These are phyloP conservation scores for Eucalyptus guilfoylei DNA, from an alignment of 345 rosid species.

Conservation along the genomic window DNA sequence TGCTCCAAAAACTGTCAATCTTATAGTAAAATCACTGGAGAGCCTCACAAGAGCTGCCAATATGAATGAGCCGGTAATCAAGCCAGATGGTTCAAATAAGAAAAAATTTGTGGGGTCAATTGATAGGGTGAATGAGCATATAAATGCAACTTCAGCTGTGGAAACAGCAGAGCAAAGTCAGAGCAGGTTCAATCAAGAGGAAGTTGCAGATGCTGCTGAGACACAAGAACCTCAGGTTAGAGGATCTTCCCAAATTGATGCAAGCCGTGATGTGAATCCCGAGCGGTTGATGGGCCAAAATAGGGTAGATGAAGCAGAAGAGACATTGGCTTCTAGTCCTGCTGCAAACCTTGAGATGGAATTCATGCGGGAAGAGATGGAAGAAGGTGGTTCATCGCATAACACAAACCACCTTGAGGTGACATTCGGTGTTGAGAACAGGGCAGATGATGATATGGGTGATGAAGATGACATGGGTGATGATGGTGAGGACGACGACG, in stretches of 20 bases:
- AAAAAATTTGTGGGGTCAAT: constrained; percentile 36
- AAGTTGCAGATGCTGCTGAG: constrained; percentile 27
- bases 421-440: constrained; percentile 69
- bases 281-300: constrained; percentile 43
- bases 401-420: constrained; percentile 65
- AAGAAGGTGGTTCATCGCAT: constrained; percentile 48
- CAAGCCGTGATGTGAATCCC: constrained; percentile 29
- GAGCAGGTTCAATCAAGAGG: constrained; percentile 28
- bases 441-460: constrained; percentile 75
- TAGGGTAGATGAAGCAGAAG: constrained; percentile 64
- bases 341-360: constrained; percentile 59
- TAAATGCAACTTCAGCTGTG: constrained; percentile 18
- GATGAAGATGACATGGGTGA: constrained; percentile 98
- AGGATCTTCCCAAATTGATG: constrained; percentile 36
- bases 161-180: constrained; percentile 36
- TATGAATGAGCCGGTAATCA: constrained; percentile 65
- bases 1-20: constrained; percentile 80
- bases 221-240: constrained; percentile 35
- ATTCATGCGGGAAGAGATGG: constrained; percentile 78
- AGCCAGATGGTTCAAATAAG: constrained; percentile 49
- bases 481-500: constrained; percentile 86
- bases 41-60: constrained; percentile 90
- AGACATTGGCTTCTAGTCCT: constrained; percentile 39
- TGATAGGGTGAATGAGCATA: constrained; percentile 39
- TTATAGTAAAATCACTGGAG: constrained; percentile 80